Percentiles rank a stretch among this genome's conserved stretches.
Conservation (phyloP, 23 red algal species). For the Gracilaria vermiculophylla region DNA sequence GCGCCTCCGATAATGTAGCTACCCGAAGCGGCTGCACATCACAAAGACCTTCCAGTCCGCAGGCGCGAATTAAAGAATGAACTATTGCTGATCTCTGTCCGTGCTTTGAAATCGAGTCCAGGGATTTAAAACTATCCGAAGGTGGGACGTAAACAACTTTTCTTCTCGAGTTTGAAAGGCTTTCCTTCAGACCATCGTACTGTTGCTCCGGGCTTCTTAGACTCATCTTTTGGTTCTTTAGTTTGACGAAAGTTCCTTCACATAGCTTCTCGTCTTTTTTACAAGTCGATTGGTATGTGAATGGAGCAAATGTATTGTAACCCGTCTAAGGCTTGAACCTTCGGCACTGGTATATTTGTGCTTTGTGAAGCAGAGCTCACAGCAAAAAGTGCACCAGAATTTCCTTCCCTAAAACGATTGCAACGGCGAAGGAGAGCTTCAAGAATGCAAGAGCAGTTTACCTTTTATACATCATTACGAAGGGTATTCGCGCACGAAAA, state of each 20-base stretch:
- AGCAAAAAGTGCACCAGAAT: too few species aligned
- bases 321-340: too few species aligned
- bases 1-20: conserved; percentile 11
- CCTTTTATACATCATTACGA: too few species aligned
- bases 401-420: too few species aligned
- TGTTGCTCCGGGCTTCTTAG: not conserved
- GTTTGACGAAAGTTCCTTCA: not conserved
- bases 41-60: not conserved
- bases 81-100: not conserved
- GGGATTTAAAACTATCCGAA: not conserved
- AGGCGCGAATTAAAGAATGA: not conserved
- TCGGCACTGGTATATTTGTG: too few species aligned
- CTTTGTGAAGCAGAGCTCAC: too few species aligned
- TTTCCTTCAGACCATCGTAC: not conserved
- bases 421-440: too few species aligned
- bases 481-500: too few species aligned
- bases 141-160: conserved; percentile 7
- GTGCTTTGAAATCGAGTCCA: not conserved
- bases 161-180: not conserved
- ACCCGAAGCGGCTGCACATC: not conserved
- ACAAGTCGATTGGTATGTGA: too few species aligned
- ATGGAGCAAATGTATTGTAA: too few species aligned
- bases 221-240: not conserved
- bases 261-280: too few species aligned
- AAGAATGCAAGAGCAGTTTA: too few species aligned